Percentiles rank a stretch among this genome's conserved stretches.
Evolutionary conservation across 2,329 filamentous ascomycete species (phyloP).

Genomic region (Magnaporthiopsis incrustans): DNA sequence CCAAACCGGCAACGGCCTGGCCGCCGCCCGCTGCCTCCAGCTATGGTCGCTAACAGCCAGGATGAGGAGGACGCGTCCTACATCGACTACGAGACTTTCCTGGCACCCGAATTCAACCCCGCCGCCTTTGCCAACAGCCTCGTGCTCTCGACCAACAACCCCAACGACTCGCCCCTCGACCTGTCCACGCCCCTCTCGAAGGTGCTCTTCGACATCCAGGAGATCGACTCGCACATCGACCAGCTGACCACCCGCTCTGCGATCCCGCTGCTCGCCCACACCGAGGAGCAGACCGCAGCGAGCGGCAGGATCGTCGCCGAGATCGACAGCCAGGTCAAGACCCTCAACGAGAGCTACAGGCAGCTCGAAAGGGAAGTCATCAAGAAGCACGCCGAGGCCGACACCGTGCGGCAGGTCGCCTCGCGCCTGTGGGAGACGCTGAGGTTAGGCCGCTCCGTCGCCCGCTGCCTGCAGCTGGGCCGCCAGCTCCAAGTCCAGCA

Average conservation of each 20-base stretch:
- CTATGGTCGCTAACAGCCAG: conserved; percentile 25
- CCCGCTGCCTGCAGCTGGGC: conserved; percentile 71
- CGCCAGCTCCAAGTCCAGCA: conserved; percentile 84
- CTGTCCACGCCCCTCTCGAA: conserved; percentile 88
- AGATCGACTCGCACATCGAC: conserved; percentile 94
- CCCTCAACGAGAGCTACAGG: conserved; percentile 75
- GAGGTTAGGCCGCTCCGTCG: conserved; percentile 66
- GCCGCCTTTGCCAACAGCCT: conserved; percentile 80
- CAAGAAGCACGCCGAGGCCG: conserved; percentile 75
- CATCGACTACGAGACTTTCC: conserved; percentile 91
- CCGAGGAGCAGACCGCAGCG: conserved; percentile 63
- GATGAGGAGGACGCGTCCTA: conserved; percentile 63
- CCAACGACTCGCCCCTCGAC: conserved; percentile 81
- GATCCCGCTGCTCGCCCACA: conserved; percentile 71
- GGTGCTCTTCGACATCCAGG: conserved; percentile 92
- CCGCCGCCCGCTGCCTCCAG: background rate
- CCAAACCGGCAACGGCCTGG: too few species aligned
- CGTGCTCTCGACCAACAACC: conserved; percentile 84
- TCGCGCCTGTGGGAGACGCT: conserved; percentile 75
- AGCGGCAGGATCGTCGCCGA: conserved; percentile 65
- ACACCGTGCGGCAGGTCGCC: conserved; percentile 71
- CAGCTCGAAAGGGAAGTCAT: conserved; percentile 82
- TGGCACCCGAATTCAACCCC: conserved; percentile 74
- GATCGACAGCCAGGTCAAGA: conserved; percentile 71
- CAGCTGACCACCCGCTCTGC: conserved; percentile 78